These are phyloP conservation scores for Populus simonii DNA, from an alignment of 345 rosid species.

Conservation along the genomic window DNA sequence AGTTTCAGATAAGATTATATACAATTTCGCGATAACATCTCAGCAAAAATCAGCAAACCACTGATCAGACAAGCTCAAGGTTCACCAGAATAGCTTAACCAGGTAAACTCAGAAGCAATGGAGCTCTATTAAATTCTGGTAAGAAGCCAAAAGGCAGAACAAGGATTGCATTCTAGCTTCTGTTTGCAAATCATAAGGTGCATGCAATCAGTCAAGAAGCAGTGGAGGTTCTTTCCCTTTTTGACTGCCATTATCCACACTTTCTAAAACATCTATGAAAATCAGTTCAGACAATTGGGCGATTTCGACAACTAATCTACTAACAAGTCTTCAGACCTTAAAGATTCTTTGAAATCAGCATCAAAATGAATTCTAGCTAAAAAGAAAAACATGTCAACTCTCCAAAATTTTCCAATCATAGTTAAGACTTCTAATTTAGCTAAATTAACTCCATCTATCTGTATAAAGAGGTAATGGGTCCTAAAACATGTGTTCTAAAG, in stretches of 20 bases:
- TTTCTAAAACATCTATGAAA: too few species aligned
- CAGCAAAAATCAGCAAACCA: neutral
- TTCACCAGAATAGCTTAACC: neutral
- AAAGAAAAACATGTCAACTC: neutral
- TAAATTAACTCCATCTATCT: neutral
- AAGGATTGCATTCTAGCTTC: too few species aligned
- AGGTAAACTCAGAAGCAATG: neutral
- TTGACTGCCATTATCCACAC: neutral
- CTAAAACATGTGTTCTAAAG: neutral
- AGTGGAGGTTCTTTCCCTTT: neutral
- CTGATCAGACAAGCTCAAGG: neutral
- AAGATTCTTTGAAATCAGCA: neutral
- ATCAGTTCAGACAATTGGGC: neutral
- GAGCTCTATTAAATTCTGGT: neutral
- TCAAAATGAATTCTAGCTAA: neutral
- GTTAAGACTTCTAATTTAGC: too few species aligned
- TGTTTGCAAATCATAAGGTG: neutral
- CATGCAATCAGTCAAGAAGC: neutral
- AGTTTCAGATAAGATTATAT: neutral
- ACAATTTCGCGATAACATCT: neutral
- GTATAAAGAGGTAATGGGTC: neutral
- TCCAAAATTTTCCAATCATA: too few species aligned
- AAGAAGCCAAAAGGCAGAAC: neutral
- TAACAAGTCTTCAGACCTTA: neutral
- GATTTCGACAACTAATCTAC: neutral